Percentiles rank a stretch among this genome's conserved stretches.
phyloP scores from a whole-genome alignment of 176 grass and related monocot genomes.

The Musa itinerans region DNA sequence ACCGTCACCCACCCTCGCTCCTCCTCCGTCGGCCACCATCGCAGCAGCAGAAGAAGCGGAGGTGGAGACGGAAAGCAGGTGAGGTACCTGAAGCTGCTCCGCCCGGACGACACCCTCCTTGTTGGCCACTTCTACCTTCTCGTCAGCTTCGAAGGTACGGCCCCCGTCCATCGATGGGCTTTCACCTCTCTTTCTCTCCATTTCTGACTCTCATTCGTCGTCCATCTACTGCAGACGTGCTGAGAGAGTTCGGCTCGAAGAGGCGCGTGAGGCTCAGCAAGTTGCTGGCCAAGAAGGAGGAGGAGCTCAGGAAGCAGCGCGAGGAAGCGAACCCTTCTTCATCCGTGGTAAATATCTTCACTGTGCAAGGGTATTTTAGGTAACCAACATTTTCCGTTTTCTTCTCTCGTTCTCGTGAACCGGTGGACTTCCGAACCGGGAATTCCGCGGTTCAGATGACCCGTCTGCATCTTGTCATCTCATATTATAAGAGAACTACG shows the following conservation, averaged over 20 bases:
- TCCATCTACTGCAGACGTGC: background rate
- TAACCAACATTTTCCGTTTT: too few relatives aligned
- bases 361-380: background rate
- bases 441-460: background rate
- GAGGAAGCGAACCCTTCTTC: background rate
- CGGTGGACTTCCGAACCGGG: background rate
- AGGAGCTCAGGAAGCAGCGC: background rate
- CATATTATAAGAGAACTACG: too few relatives aligned
- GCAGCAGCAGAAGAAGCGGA: too few relatives aligned
- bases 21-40: background rate
- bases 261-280: constrained; percentile 12
- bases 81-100: constrained; percentile 21
- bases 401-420: background rate
- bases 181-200: background rate
- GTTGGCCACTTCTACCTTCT: constrained; percentile 9
- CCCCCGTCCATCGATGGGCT: background rate
- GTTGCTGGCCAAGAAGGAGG: constrained; percentile 1
- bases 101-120: constrained; percentile 9
- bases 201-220: background rate
- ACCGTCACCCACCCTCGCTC: background rate
- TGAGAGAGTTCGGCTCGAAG: constrained; percentile 12
- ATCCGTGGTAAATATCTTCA: background rate
- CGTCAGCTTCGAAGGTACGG: constrained; percentile 20
- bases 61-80: background rate
- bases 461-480: background rate